Percentiles rank a stretch among this genome's conserved stretches.
phyloP scores from a whole-genome alignment of 2,329 filamentous ascomycete genomes.

The Colletotrichum tamarilloi region DNA sequence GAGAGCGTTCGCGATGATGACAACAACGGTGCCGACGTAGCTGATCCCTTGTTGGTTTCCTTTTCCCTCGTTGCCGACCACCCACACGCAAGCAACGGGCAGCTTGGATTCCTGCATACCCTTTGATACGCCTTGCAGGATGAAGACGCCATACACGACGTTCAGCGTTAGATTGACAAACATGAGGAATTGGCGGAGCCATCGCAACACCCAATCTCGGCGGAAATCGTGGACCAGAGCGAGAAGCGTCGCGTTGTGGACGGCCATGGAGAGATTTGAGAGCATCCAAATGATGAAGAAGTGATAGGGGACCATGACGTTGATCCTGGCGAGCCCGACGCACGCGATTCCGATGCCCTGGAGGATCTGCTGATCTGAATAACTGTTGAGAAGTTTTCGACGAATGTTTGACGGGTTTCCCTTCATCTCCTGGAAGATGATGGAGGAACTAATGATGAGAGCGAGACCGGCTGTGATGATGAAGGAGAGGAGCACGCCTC shows the following conservation, averaged over 20 bases:
- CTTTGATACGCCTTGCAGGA: conserved; percentile 65
- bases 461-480: conserved; percentile 71
- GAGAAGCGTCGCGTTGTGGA: conserved; percentile 73
- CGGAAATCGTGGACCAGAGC: conserved; percentile 74
- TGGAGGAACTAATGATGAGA: conserved; percentile 63
- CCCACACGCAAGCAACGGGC: conserved; percentile 72
- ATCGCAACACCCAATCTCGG: conserved; percentile 73
- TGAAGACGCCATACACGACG: conserved; percentile 65
- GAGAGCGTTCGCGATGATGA: conserved; percentile 68
- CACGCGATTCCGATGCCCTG: conserved; percentile 76
- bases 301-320: conserved; percentile 72
- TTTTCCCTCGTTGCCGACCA: conserved; percentile 48
- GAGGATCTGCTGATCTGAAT: conserved; percentile 76
- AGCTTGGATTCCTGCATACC: conserved; percentile 63
- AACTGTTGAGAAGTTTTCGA: conserved; percentile 72
- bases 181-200: conserved; percentile 75
- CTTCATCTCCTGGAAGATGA: conserved; percentile 66
- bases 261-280: conserved; percentile 71
- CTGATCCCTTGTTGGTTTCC: conserved; percentile 54
- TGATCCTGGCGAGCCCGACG: conserved; percentile 70
- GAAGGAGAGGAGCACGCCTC: conserved; percentile 72
- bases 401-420: conserved; percentile 62
- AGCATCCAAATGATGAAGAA: conserved; percentile 80
- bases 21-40: conserved; percentile 69
- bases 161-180: conserved; percentile 71